Evolutionary conservation across 2,329 filamentous ascomycete genomes (phyloP).

Genomic region (Fusarium neocosmosporiellum): DNA sequence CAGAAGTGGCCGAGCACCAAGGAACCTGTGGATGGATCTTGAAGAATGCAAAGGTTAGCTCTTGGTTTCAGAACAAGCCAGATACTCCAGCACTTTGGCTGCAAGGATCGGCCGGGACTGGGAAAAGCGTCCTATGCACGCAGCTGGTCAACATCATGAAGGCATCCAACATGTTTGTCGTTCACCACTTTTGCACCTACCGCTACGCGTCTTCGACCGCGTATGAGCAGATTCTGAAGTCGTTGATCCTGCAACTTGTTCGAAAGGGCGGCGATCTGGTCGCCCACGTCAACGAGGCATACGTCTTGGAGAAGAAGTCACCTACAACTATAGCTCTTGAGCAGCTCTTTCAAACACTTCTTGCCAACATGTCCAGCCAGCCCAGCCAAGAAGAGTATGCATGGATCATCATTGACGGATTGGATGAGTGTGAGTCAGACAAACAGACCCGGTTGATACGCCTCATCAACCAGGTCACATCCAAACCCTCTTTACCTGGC

Average conservation of each 20-base stretch:
- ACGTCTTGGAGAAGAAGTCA: constrained; percentile 22
- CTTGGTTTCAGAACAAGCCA: constrained; percentile 6
- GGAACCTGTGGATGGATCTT: constrained; percentile 29
- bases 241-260: constrained; percentile 14
- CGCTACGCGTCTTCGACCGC: neutral
- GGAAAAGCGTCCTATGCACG: constrained; percentile 27
- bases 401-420: constrained; percentile 23
- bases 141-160: constrained; percentile 28
- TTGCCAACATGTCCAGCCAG: constrained; percentile 2
- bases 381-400: neutral
- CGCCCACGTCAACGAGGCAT: constrained; percentile 14
- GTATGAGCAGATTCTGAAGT: constrained; percentile 23
- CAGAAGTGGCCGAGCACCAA: neutral
- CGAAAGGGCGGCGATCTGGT: constrained; percentile 14
- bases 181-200: constrained; percentile 26
- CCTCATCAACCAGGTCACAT: constrained; percentile 13
- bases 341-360: constrained; percentile 4
- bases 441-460: constrained; percentile 8
- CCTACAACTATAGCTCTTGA: neutral
- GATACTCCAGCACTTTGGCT: constrained; percentile 21
- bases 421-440: constrained; percentile 18
- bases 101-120: constrained; percentile 14
- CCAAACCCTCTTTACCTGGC: neutral
- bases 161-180: neutral
- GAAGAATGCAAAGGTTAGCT: neutral